Evolutionary conservation across 371 early-diverging fungal species (phyloP), one percentile per base, ranked within the genome.

Genomic region (Haplosporangium sp.): DNA sequence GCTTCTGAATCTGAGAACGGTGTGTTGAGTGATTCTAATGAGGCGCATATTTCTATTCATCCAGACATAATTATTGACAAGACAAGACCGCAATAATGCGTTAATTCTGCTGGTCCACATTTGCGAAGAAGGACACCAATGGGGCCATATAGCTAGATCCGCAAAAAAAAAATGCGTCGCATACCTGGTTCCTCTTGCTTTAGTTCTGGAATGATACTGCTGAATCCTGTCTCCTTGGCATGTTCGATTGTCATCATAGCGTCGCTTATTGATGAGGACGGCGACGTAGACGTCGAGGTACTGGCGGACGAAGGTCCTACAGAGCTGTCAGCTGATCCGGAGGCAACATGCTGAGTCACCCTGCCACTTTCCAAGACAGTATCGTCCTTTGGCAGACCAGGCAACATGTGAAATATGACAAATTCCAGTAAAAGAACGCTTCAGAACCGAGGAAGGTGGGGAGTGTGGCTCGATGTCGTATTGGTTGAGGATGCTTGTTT

Each of bases 141-240:
- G 16, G 18, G 29, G 6, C 37, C 13, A 6, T 38, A 45, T 10
- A 47, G 10, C 23, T 29, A 18, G 50, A 59, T 14, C 20, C n/a
- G 43, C n/a, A 42, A 29, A 36, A 46, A 59, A 45, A 40, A 10
- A 13, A 36, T 11, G 43, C 43, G 6, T 7, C 23, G 5, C 29
- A 36, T 76, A 76, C 77, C 77, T 59, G 70, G 77, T 14, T 70
- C 77, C 18, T 70, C 67, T 18, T 66, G 56, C 55, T 66, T 76
- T 9, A 70, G 59, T 11, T 76, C 67, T 62, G 77, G 70, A 23
- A 69, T 74, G 53, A 63, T 67, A 42, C 48, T 60, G 52, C 62
- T 66, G 42, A 69, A 76, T 43, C 71, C 77, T 37, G 70, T 69
- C 53, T 59, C 67, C 50, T 67, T 70, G 59, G 77, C 66, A 45